phyloP scores from a whole-genome alignment of 2,329 filamentous ascomycete species.

The Rutstroemia sp. region DNA sequence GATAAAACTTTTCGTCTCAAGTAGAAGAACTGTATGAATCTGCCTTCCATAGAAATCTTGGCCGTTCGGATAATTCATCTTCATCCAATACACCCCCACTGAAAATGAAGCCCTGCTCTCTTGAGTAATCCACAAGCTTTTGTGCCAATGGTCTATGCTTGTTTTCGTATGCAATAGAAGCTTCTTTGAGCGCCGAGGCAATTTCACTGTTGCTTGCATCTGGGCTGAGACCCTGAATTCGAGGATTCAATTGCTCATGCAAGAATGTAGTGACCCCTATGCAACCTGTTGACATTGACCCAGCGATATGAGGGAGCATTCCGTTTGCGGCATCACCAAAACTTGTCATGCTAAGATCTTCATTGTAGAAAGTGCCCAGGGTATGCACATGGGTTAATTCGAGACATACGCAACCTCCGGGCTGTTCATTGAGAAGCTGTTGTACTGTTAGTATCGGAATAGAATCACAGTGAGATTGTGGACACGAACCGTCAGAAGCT shows the following conservation, averaged over 20 bases:
- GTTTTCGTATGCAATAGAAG: constrained; percentile 5
- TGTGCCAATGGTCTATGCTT: constrained; percentile 11
- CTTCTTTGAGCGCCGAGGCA: constrained; percentile 1
- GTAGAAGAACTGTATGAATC: constrained; percentile 3
- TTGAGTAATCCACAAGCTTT: constrained; percentile 10
- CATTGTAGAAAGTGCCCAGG: constrained; percentile 7
- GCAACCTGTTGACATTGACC: constrained; percentile 12
- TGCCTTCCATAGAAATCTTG: constrained; percentile 11
- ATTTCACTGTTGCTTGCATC: constrained; percentile 12
- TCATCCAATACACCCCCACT: constrained; percentile 9
- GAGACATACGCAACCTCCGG: constrained; percentile 8
- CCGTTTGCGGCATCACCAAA: constrained; percentile 13
- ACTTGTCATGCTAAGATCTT: constrained; percentile 9
- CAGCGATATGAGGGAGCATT: constrained; percentile 12
- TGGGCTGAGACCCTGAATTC: background rate
- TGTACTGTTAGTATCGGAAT: background rate
- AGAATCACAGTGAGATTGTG: background rate
- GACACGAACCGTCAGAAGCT: constrained; percentile 5
- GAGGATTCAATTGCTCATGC: constrained; percentile 10
- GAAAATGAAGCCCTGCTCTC: constrained; percentile 11
- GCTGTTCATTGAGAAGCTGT: constrained; percentile 5
- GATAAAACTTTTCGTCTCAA: background rate
- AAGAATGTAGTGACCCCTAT: constrained; percentile 12
- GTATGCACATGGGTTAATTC: constrained; percentile 6
- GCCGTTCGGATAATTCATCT: constrained; percentile 5